These are phyloP conservation scores for Arctostaphylos glauca DNA, from an alignment of 148 eudicot species.

Conservation along the genomic window DNA sequence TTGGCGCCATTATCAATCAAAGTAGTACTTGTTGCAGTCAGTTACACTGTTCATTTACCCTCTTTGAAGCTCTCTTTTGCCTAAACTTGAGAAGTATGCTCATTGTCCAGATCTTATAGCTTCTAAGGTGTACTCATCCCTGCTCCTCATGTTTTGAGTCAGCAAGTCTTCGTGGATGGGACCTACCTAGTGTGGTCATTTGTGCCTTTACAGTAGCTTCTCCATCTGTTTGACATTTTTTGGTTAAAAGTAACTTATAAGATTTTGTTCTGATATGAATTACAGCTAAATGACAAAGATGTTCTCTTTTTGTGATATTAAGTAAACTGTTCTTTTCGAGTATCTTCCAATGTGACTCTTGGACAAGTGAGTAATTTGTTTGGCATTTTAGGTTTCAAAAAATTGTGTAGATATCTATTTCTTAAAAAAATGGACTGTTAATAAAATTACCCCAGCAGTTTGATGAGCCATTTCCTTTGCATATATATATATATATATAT, in stretches of 20 bases:
- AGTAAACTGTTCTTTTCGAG: not conserved
- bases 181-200: not conserved
- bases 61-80: not conserved
- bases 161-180: not conserved
- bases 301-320: not conserved
- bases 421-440: not conserved
- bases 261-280: not conserved
- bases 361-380: conserved; percentile 1
- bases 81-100: not conserved
- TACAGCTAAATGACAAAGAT: not conserved
- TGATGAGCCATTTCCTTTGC: conserved; percentile 11
- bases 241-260: not conserved
- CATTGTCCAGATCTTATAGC: not conserved
- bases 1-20: not conserved
- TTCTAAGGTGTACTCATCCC: not conserved
- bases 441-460: not conserved
- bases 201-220: not conserved
- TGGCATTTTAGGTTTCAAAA: not conserved
- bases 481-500: no score
- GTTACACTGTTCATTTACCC: not conserved
- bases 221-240: not conserved
- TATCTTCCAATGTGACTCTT: not conserved
- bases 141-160: conserved; percentile 1
- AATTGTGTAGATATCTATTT: not conserved
- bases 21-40: not conserved